Evolutionary conservation across 176 grass and related monocot species (phyloP), one percentile per base, ranked within the genome.

Genomic region (Guadua angustifolia): DNA sequence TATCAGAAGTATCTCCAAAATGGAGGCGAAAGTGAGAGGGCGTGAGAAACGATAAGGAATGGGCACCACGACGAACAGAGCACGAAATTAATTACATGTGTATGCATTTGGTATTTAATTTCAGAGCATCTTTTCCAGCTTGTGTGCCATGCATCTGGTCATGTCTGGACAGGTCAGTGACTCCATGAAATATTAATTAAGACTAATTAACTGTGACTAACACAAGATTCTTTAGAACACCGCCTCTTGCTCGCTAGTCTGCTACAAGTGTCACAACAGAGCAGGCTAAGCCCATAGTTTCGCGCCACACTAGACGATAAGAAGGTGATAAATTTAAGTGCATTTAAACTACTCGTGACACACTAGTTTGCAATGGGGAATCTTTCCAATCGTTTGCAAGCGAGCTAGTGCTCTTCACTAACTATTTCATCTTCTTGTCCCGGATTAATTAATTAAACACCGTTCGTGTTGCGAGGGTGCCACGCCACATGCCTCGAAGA

Each of bases 271-370:
- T 43, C 65, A 69, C 35, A 81, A 40, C n/a, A 81, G 16, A 70
- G 13, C 66, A 81, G 58, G 35, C 25, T 70, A 69, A 66, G 2
- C 64, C 64, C 65, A 57, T 58, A 36, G 64, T 69, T 69, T 80
- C 5, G 12, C 25, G 78, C 46, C 63, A 7, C 2, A 63, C 61
- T 80, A 39, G 51, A 45, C 44, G 44, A 45, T 45, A 12, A 45
- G 44, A 45, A 45, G 44, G 44, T 45, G 10, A 45, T 10, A 12
- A 3, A 45, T 45, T 45, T 45, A 45, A 45, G 44, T 12, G 11
- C 5, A 52, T 18, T 40, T 40, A 40, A 80, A 45, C 51, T 77
- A 25, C 8, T 10, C 8, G 19, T 22, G 2, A 58, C 56, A 9
- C 19, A 1, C 8, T 58, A 21, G 21, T 58, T 58, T 58, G 21